Base-by-base conservation (phyloP, 176 grass and related monocot genomes). In the Oryza officinalis region DNA sequence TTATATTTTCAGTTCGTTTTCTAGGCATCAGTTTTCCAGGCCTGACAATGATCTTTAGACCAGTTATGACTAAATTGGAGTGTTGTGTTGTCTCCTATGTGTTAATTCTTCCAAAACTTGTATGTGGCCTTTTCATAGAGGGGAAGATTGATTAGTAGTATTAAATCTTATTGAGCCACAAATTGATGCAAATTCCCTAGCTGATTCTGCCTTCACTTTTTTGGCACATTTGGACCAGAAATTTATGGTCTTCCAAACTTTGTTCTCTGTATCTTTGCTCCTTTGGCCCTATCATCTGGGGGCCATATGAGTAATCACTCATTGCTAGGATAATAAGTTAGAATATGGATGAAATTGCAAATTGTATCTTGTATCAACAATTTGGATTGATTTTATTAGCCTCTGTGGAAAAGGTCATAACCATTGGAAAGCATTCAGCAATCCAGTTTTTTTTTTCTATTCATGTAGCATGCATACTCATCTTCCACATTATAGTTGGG, bases 21-120 rank as follows among this genome's bases (percentile, higher is more conserved):
- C 60, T 23, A 87, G 71, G 78, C 84, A 88, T 75, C 89, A 90
- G 41, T 88, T 88, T 90, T 83, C 89, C 87, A 40, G 2, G 28
- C 80, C 45, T 86, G 27, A 79, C 89, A 75, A 69, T 81, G 83
- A 83, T 79, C 52, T 92, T 89, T 81, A 70, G 37, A 69, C 22
- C 44, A 80, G 45, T 35, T 8, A 17, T 37, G 31, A 38, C 67
- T 22, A 25, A 61, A 61, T n/a, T 61, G 57, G 18, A 25, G n/a
- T 5, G 4, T 25, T 61, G 17, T 23, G 57, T 25, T 60, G 8
- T 60, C 57, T n/a, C 8, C 57, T 61, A 57, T n/a, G 57, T 2
- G 2, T 9, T 61, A 25, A 25, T 61, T 61, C 57, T 61, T 61
- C n/a, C n/a, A 61, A 25, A 25, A 61, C 23, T 61, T 60, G 6